Conservation (phyloP, 2,329 filamentous ascomycete genomes). For the Thelonectria blattea region DNA sequence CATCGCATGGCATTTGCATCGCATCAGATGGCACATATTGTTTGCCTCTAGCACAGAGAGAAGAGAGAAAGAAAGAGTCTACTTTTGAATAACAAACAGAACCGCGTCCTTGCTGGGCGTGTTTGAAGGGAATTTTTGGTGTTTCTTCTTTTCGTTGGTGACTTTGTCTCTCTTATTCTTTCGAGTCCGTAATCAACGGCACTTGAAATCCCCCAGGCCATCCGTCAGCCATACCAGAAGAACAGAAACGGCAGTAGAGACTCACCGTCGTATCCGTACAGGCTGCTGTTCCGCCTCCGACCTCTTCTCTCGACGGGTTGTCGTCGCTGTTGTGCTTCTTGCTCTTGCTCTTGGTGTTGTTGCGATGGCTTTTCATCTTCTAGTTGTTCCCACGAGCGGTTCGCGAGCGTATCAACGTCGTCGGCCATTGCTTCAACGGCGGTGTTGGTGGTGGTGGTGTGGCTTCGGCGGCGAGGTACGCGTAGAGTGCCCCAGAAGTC, state of each 20-base stretch:
- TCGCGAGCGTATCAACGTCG: constrained; percentile 23
- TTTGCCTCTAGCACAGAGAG: not conserved
- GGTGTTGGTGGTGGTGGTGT: too few species aligned
- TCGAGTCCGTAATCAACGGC: not conserved
- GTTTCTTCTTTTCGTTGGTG: not conserved
- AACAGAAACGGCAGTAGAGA: not conserved
- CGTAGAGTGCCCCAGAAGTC: constrained; percentile 23
- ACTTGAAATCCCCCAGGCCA: not conserved
- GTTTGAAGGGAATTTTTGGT: not conserved
- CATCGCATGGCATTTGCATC: not conserved
- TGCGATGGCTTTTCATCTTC: not conserved
- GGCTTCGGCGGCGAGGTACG: constrained; percentile 22
- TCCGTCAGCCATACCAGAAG: not conserved
- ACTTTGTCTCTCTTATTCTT: not conserved
- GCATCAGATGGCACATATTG: not conserved
- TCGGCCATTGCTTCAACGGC: not conserved
- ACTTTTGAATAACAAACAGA: not conserved
- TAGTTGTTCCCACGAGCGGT: constrained; percentile 21
- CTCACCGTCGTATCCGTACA: not conserved
- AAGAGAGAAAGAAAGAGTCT: not conserved
- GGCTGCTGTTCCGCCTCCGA: not conserved
- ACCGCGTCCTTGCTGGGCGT: not conserved
- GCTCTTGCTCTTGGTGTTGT: not conserved
- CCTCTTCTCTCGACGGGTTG: constrained; percentile 18
- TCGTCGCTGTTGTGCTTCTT: not conserved